These are phyloP conservation scores for Casaregolazyma suthepensis DNA, from an alignment of 1,139 yeast species.

Conservation along the genomic window DNA sequence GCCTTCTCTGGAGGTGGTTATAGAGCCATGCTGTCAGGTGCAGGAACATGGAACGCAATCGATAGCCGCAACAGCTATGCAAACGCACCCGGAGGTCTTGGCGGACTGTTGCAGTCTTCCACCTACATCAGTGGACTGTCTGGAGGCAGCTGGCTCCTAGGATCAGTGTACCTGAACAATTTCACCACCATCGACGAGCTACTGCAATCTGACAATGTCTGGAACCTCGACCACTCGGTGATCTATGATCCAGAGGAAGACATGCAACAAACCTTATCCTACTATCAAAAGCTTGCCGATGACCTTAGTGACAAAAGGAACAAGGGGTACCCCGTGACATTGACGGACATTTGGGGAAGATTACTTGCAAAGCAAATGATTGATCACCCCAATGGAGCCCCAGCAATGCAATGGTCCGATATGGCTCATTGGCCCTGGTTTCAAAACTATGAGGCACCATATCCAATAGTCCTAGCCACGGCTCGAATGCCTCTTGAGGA, in stretches of 20 bases:
- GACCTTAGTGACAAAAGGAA: conserved; percentile 44
- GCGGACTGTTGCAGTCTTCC: conserved; percentile 69
- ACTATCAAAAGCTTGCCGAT: conserved; percentile 46
- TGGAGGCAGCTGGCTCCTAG: conserved; percentile 84
- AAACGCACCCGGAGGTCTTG: conserved; percentile 53
- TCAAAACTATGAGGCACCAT: conserved; percentile 61
- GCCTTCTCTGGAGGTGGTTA: conserved; percentile 85
- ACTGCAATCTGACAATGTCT: conserved; percentile 44
- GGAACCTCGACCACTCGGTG: conserved; percentile 50
- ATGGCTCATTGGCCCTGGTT: conserved; percentile 47
- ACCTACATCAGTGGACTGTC: conserved; percentile 74
- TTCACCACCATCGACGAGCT: conserved; percentile 65
- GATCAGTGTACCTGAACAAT: conserved; percentile 73
- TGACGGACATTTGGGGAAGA: conserved; percentile 85
- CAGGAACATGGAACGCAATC: conserved; percentile 69
- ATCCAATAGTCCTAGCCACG: conserved; percentile 72
- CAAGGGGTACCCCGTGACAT: conserved; percentile 62
- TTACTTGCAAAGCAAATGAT: conserved; percentile 68
- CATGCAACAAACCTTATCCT: conserved; percentile 26
- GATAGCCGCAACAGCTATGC: conserved; percentile 60
- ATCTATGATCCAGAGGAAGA: conserved; percentile 4
- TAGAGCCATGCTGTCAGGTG: conserved; percentile 74
- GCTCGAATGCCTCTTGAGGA: conserved; percentile 62
- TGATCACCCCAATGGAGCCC: conserved; percentile 47
- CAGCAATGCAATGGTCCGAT: conserved; percentile 59